Percentiles rank a stretch among this genome's conserved stretches.
Conservation (phyloP, 805 yeast species). For the Saccharomycopsis guyanensis region DNA sequence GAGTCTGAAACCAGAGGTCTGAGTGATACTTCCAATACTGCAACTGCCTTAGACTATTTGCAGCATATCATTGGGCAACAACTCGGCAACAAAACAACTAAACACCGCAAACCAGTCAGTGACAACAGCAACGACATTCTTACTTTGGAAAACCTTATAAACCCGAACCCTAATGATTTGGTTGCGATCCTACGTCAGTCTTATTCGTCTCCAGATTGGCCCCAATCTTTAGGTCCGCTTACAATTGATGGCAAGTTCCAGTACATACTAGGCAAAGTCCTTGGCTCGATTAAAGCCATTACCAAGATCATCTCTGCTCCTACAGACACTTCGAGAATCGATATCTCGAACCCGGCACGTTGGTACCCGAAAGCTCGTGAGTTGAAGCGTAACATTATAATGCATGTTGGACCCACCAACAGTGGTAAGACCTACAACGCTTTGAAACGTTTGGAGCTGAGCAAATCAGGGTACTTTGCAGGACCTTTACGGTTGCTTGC, state of each 20-base stretch:
- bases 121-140: too few species aligned
- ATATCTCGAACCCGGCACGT: conserved; percentile 53
- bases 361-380: conserved; percentile 86
- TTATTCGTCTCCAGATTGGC: neutral
- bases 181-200: neutral
- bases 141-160: neutral
- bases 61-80: neutral
- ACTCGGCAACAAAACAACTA: neutral
- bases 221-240: neutral
- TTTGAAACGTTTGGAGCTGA: conserved; percentile 52
- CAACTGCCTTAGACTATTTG: neutral
- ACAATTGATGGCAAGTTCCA: neutral
- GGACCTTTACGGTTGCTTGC: conserved; percentile 91
- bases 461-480: conserved; percentile 80
- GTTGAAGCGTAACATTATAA: conserved; percentile 66
- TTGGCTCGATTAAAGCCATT: neutral
- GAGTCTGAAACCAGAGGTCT: neutral
- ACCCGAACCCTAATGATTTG: neutral
- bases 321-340: conserved; percentile 25
- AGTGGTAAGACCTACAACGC: conserved; percentile 92
- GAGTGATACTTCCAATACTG: too few species aligned
- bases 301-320: neutral
- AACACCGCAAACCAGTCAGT: too few species aligned
- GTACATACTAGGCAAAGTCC: neutral
- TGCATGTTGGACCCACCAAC: conserved; percentile 98